phyloP scores from a whole-genome alignment of 2,329 filamentous ascomycete species.

The Daldinia eschscholtzii region DNA sequence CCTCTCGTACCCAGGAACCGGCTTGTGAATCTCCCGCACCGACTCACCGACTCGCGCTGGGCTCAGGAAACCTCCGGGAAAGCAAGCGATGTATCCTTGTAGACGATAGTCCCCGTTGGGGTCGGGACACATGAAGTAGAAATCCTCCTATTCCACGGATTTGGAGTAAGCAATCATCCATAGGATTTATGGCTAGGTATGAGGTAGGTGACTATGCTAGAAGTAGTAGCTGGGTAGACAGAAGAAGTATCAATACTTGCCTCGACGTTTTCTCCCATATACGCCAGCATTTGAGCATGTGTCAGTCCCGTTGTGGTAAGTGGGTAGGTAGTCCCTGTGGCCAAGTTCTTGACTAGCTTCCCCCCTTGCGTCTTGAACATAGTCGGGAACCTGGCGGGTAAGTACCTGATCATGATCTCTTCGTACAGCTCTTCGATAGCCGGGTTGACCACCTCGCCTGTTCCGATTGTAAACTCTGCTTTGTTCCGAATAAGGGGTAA shows the following conservation, averaged over 20 bases:
- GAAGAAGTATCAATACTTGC: neutral
- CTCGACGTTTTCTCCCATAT: slow-evolving; percentile 36
- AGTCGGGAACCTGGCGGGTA: slow-evolving; percentile 33
- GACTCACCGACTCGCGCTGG: slow-evolving; percentile 34
- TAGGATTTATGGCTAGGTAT: neutral
- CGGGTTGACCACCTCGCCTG: slow-evolving; percentile 26
- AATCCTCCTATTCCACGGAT: slow-evolving; percentile 26
- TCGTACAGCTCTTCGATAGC: slow-evolving; percentile 35
- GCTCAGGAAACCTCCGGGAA: slow-evolving; percentile 31
- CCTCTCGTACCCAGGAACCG: slow-evolving; percentile 31
- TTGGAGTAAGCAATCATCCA: neutral
- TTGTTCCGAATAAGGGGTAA: slow-evolving; percentile 25
- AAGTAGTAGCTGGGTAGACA: neutral
- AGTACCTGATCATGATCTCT: slow-evolving; percentile 34
- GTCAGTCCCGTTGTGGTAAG: slow-evolving; percentile 27
- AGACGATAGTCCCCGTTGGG: slow-evolving; percentile 29
- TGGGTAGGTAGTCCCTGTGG: slow-evolving; percentile 26
- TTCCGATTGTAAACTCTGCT: slow-evolving; percentile 31
- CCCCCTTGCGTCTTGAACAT: slow-evolving; percentile 28
- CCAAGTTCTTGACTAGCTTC: slow-evolving; percentile 28
- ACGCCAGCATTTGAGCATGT: slow-evolving; percentile 30
- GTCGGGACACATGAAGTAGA: slow-evolving; percentile 40
- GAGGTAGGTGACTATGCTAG: neutral
- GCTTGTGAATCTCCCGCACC: slow-evolving; percentile 27
- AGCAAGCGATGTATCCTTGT: slow-evolving; percentile 36